These are phyloP conservation scores for Trichoderma sp. DNA, from an alignment of 2,329 filamentous ascomycete species.

Conservation along the genomic window DNA sequence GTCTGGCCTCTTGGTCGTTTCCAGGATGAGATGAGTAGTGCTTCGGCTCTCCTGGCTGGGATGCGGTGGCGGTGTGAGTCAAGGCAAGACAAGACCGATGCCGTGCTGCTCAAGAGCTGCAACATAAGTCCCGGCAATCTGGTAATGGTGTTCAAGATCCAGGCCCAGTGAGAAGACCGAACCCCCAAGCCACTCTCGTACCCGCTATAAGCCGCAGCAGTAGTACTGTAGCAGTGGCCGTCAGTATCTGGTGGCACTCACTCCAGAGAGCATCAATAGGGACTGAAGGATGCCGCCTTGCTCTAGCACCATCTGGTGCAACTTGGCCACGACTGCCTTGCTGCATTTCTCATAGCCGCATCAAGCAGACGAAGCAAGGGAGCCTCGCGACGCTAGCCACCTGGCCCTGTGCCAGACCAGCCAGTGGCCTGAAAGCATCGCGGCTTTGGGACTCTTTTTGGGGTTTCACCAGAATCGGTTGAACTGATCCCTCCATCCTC, in stretches of 20 bases:
- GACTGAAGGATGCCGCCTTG: neutral
- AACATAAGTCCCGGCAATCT: constrained; percentile 30
- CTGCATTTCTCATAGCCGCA: neutral
- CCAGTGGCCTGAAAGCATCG: constrained; percentile 8
- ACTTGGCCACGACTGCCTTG: neutral
- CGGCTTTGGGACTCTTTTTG: neutral
- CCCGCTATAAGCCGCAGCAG: neutral
- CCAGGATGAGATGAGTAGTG: neutral
- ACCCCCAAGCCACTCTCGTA: constrained; percentile 14
- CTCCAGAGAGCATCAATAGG: neutral
- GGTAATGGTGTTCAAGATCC: constrained; percentile 28
- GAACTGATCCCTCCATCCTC: constrained; percentile 6
- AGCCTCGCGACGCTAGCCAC: constrained; percentile 6
- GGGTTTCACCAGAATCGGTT: constrained; percentile 4
- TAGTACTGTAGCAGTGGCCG: neutral
- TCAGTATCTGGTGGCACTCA: neutral
- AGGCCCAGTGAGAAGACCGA: constrained; percentile 12
- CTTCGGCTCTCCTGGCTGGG: neutral
- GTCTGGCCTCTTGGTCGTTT: neutral
- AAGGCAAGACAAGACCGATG: constrained; percentile 9
- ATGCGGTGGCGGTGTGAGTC: constrained; percentile 23
- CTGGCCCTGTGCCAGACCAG: constrained; percentile 8
- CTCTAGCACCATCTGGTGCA: neutral
- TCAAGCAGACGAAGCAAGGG: constrained; percentile 8
- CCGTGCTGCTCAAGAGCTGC: constrained; percentile 27